Conservation (phyloP, 306 rosid genomes). For the Vicia villosa region DNA sequence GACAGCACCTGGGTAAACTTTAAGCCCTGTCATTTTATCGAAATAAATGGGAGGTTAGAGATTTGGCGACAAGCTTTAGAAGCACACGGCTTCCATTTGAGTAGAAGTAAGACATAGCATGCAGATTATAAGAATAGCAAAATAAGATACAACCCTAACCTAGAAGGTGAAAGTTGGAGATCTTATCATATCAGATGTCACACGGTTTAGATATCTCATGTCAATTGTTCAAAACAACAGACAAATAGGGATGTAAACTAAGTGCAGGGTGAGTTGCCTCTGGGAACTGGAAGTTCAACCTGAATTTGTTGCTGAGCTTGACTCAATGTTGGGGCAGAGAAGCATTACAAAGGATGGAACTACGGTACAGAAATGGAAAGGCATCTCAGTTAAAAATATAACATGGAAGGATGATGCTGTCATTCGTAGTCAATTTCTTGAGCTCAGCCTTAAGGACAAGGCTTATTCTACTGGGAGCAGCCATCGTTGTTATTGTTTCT, state of each 20-base stretch:
- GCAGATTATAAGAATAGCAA: too few relatives aligned
- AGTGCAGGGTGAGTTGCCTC: constrained; percentile 1
- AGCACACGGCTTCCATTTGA: too few relatives aligned
- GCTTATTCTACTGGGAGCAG: not conserved
- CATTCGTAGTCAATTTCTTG: not conserved
- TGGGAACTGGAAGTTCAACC: not conserved
- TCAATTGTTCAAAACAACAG: too few relatives aligned
- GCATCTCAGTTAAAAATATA: not conserved
- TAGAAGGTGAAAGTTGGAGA: too few relatives aligned
- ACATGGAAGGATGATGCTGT: not conserved
- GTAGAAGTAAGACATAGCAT: too few relatives aligned
- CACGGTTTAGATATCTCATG: too few relatives aligned
- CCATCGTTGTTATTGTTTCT: not conserved
- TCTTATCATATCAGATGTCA: too few relatives aligned
- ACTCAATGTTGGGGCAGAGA: not conserved
- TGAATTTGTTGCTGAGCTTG: not conserved
- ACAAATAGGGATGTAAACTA: not conserved
- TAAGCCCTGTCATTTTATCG: too few relatives aligned
- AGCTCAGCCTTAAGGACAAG: not conserved
- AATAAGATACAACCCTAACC: too few relatives aligned
- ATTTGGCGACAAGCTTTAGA: too few relatives aligned
- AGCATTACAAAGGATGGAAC: not conserved
- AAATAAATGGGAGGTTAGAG: too few relatives aligned
- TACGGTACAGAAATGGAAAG: not conserved
- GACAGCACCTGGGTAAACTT: too few relatives aligned